Base-by-base conservation (phyloP, 2,329 filamentous ascomycete genomes). In the Berkeleyomyces rouxiae region DNA sequence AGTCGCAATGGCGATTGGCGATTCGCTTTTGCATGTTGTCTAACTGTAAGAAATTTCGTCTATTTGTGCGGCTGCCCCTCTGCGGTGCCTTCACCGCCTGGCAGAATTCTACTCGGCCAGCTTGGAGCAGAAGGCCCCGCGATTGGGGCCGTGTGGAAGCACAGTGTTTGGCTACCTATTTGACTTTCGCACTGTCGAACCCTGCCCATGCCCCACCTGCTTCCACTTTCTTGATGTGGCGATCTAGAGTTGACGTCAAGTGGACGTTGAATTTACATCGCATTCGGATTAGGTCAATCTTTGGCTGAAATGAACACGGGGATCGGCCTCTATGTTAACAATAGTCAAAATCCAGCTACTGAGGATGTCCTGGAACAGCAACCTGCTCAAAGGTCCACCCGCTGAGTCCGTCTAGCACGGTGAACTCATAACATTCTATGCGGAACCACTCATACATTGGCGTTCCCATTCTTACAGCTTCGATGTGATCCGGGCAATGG, bases 361-460 rank as follows among this genome's bases (percentile, higher is more conserved):
- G 43, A n/a, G 51, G 39, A 55, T 55, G 51, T n/a, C 51, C 51
- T 39, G 51, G 51, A 13, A 55, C 51, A 3, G n/a, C 7, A 31
- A 55, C 51, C n/a, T 55, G 33, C 33, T 55, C 51, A 44, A 60
- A 60, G 58, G 72, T 71, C 85, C 84, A 88, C 47, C 80, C 75
- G 46, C 74, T 73, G 66, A 89, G 78, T 16, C 80, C 81, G 69
- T 92, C 84, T 33, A 78, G 77, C 66, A 96, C 80, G 43, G 82
- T 80, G 69, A 95, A 75, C 63, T 81, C 81, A 68, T 85, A 79
- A 67, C 87, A 83, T 69, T 87, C 84, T 69, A 90, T 88, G 64
- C 77, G 77, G 80, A 86, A 87, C 78, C 73, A 86, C 72, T 72
- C 81, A 74, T 78, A 87, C 73, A 76, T 81, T 73, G 79, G 82